A percentile compares a stretch with the other conserved stretches of the same genome.
phyloP scores from a whole-genome alignment of 176 grass and related monocot species.

The Eleusine coracana region DNA sequence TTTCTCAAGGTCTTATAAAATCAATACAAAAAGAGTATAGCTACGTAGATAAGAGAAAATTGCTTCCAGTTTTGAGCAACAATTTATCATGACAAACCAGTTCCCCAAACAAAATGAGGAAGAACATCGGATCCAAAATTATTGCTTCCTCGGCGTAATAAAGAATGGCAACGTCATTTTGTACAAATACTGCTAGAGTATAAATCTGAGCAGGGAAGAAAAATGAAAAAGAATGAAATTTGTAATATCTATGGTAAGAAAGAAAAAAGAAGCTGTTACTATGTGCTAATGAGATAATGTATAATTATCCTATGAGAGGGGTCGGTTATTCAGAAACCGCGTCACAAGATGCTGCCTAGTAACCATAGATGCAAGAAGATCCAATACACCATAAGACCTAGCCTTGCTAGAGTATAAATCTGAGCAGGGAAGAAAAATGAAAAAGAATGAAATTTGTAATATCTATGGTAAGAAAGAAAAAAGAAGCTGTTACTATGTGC shows the following conservation, averaged over 20 bases:
- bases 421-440: conserved; percentile 23
- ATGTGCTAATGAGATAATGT: conserved; percentile 57
- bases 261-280: conserved; percentile 32
- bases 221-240: conserved; percentile 46
- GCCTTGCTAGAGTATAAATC: conserved; percentile 68
- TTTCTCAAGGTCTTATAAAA: no score
- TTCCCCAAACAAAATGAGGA: neutral
- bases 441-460: conserved; percentile 49
- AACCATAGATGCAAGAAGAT: conserved; percentile 87
- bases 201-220: conserved; percentile 29
- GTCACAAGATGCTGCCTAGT: conserved; percentile 77
- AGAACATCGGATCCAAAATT: neutral
- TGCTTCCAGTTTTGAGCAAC: conserved; percentile 1
- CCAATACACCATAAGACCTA: conserved; percentile 76
- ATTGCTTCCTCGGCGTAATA: conserved; percentile 29
- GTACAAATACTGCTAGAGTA: conserved; percentile 35
- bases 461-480: conserved; percentile 35
- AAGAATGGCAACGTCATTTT: conserved; percentile 49
- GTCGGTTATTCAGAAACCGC: conserved; percentile 22
- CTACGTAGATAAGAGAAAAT: neutral
- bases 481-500: conserved; percentile 35
- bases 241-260: conserved; percentile 41
- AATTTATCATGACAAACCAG: neutral
- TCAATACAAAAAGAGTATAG: neutral
- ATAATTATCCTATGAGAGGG: conserved; percentile 54